Percentiles rank a stretch among this genome's conserved stretches.
These are phyloP conservation scores for Lachnellula arida DNA, from an alignment of 2,329 filamentous ascomycete species.

Conservation along the genomic window DNA sequence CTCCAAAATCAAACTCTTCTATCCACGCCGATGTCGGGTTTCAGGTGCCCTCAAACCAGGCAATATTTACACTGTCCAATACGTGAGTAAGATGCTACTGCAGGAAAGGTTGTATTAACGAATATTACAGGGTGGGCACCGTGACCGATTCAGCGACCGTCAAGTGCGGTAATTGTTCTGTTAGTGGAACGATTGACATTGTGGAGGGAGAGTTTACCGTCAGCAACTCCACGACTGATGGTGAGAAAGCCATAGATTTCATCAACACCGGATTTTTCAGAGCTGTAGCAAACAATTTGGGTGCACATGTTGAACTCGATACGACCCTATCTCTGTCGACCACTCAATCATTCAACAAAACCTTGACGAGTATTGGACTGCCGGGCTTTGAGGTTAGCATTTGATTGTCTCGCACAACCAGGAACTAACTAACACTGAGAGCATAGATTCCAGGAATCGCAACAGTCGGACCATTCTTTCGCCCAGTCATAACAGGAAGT, in stretches of 20 bases:
- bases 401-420: not conserved
- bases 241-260: slow-evolving; percentile 6
- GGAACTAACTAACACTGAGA: not conserved
- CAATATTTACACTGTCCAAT: not conserved
- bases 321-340: not conserved
- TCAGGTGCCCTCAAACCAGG: not conserved
- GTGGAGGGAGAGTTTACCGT: slow-evolving; percentile 9
- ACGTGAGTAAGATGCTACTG: not conserved
- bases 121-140: not conserved
- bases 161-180: slow-evolving; percentile 8
- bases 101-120: not conserved
- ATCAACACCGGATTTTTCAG: slow-evolving; percentile 7
- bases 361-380: slow-evolving; percentile 2
- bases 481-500: slow-evolving; percentile 3
- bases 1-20: not conserved
- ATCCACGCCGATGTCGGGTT: not conserved
- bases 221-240: slow-evolving; percentile 1
- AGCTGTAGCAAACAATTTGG: slow-evolving; percentile 9
- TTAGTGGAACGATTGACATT: slow-evolving; percentile 8
- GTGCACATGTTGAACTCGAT: slow-evolving; percentile 7
- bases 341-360: slow-evolving; percentile 3
- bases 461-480: slow-evolving; percentile 9
- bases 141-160: slow-evolving; percentile 1
- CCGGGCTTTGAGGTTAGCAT: slow-evolving; percentile 12
- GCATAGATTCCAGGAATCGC: slow-evolving; percentile 10